Conservation (phyloP, 176 grass and related monocot genomes). For the Avena eriantha region DNA sequence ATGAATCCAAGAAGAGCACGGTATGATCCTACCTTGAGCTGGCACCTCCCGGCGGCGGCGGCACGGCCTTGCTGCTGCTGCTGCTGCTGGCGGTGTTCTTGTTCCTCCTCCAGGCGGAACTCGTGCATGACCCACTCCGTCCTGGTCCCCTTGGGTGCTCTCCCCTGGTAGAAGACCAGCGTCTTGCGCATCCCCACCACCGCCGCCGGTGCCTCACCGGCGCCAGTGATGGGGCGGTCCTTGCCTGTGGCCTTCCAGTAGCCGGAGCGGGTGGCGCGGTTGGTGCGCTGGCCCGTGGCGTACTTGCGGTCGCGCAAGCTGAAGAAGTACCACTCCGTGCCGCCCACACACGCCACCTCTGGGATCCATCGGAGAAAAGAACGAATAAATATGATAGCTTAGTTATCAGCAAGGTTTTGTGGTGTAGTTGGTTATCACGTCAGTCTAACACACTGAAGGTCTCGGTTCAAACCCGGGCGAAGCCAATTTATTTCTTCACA, state of each 20-base stretch:
- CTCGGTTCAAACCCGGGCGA: conserved; percentile 85
- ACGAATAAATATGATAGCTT: background rate
- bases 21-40: conserved; percentile 20
- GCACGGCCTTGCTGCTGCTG: background rate
- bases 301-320: conserved; percentile 77
- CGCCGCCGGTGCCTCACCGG: background rate
- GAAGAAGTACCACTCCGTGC: conserved; percentile 83
- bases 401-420: conserved; percentile 31
- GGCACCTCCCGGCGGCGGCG: background rate
- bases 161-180: conserved; percentile 71
- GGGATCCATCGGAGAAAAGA: background rate
- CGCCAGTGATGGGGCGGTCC: conserved; percentile 52
- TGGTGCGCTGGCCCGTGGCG: conserved; percentile 66
- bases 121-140: conserved; percentile 85
- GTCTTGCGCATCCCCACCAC: conserved; percentile 76
- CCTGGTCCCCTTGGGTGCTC: conserved; percentile 71
- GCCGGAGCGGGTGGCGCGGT: conserved; percentile 67
- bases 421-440: conserved; percentile 97
- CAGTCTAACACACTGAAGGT: conserved; percentile 87
- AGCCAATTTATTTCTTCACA: conserved; percentile 2
- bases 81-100: background rate
- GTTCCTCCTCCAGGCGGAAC: conserved; percentile 23
- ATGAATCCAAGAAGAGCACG: background rate
- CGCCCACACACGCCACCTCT: conserved; percentile 41
- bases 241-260: conserved; percentile 97